Evolutionary conservation across 305 asterid species (phyloP).

Genomic region (Andrographis paniculata): DNA sequence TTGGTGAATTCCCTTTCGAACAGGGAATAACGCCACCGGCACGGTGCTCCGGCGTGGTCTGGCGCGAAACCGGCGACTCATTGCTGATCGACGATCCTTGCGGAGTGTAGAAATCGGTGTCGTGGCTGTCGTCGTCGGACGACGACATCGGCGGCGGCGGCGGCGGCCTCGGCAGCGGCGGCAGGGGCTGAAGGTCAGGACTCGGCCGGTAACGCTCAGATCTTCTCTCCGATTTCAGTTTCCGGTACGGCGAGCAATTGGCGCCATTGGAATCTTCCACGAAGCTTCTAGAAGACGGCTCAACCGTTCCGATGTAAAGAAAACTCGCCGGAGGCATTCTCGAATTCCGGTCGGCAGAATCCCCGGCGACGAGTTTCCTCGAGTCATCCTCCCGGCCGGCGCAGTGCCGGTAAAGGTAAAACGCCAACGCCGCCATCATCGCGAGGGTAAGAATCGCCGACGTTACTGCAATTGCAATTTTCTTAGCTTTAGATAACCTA

Average conservation of each 20-base stretch:
- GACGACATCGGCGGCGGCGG: constrained; percentile 62
- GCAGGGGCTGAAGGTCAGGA: constrained; percentile 95
- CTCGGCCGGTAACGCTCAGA: constrained; percentile 81
- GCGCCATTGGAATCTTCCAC: constrained; percentile 30
- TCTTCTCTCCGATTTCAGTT: constrained; percentile 55
- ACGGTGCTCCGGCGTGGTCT: constrained; percentile 23
- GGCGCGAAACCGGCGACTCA: constrained; percentile 52
- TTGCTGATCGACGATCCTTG: constrained; percentile 74
- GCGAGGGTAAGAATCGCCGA: constrained; percentile 58
- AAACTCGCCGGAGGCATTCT: constrained; percentile 66
- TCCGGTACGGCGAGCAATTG: constrained; percentile 48
- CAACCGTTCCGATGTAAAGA: constrained; percentile 87
- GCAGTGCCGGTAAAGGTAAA: constrained; percentile 46
- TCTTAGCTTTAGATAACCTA: constrained; percentile 18
- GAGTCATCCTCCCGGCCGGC: constrained; percentile 36
- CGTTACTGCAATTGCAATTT: constrained; percentile 50
- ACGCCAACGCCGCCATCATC: constrained; percentile 48
- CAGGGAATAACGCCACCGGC: constrained; percentile 34
- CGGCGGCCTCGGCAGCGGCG: constrained; percentile 72
- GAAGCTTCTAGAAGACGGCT: constrained; percentile 52
- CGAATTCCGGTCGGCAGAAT: constrained; percentile 42
- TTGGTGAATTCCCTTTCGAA: constrained; percentile 78
- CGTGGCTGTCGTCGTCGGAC: constrained; percentile 52
- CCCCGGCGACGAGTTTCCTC: constrained; percentile 50
- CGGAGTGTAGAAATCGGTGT: constrained; percentile 74